A percentile compares a stretch with the other conserved stretches of the same genome.
Evolutionary conservation across 225 moss, liverwort and hornwort species (phyloP).

Genomic region (Asterella californica): DNA sequence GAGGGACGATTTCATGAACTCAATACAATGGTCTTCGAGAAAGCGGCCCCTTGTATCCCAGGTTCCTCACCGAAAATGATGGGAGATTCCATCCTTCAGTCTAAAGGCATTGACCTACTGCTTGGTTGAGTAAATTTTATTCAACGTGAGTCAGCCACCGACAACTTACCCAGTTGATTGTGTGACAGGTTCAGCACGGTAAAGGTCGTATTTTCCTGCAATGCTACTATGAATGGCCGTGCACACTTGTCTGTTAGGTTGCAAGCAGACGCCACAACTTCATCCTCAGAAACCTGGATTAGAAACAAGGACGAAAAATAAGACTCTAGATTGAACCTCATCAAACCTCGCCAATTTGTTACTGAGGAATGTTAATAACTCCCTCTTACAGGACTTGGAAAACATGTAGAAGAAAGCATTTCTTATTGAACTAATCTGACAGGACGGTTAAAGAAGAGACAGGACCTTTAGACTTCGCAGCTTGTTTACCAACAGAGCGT

Average conservation of each 20-base stretch:
- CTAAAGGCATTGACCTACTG: not conserved
- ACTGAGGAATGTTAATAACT: not conserved
- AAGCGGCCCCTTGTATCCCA: too few relatives aligned
- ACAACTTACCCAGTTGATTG: slow-evolving; percentile 64
- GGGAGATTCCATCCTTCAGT: not conserved
- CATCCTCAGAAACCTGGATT: slow-evolving; percentile 76
- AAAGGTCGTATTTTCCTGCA: slow-evolving; percentile 71
- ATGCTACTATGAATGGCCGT: slow-evolving; percentile 66
- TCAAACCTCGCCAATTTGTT: not conserved
- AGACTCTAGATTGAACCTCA: not conserved
- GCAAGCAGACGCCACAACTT: slow-evolving; percentile 75
- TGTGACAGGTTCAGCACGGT: slow-evolving; percentile 85
- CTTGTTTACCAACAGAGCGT: slow-evolving; percentile 47
- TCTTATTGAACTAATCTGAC: not conserved
- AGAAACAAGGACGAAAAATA: not conserved
- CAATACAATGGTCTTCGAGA: too few relatives aligned
- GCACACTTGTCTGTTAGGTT: slow-evolving; percentile 65
- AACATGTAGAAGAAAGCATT: not conserved
- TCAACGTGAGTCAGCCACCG: not conserved
- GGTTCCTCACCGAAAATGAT: too few relatives aligned
- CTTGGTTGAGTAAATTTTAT: not conserved
- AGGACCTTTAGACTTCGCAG: slow-evolving; percentile 66
- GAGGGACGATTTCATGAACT: too few relatives aligned
- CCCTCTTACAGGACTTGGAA: not conserved
- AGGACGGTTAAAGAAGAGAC: not conserved